phyloP scores from a whole-genome alignment of 352 stramenopile genomes.

The Elongisporangium prolatum region DNA sequence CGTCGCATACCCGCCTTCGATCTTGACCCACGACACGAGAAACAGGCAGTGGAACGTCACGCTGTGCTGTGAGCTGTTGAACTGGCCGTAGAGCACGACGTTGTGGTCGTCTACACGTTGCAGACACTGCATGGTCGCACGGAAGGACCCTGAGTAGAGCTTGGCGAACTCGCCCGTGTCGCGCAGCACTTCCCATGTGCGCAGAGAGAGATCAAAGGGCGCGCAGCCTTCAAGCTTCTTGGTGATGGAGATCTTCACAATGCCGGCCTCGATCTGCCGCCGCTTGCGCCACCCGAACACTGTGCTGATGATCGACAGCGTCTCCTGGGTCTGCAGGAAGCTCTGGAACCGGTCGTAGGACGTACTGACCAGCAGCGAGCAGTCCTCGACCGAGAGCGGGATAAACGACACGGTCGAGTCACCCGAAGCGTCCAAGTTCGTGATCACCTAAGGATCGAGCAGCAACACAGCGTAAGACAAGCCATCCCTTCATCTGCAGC shows the following conservation, averaged over 20 bases:
- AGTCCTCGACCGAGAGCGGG: slow-evolving; percentile 31
- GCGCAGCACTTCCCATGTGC: slow-evolving; percentile 32
- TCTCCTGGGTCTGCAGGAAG: slow-evolving; percentile 39
- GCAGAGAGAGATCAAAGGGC: slow-evolving; percentile 18
- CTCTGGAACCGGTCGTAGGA: slow-evolving; percentile 35
- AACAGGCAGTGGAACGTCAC: slow-evolving; percentile 36
- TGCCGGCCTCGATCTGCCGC: slow-evolving; percentile 13
- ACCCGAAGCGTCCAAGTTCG: background rate
- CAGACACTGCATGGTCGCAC: slow-evolving; percentile 18
- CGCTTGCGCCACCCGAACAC: slow-evolving; percentile 42
- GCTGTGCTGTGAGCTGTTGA: slow-evolving; percentile 18
- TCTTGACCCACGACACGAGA: slow-evolving; percentile 35
- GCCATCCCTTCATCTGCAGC: slow-evolving; percentile 4
- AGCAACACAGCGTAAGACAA: background rate
- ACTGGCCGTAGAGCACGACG: slow-evolving; percentile 25
- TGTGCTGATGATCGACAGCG: slow-evolving; percentile 35
- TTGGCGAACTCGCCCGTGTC: slow-evolving; percentile 17
- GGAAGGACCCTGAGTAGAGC: slow-evolving; percentile 36
- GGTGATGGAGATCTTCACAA: slow-evolving; percentile 32
- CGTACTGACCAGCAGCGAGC: slow-evolving; percentile 25
- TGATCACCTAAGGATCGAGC: background rate
- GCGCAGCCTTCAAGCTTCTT: slow-evolving; percentile 26
- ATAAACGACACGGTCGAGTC: slow-evolving; percentile 7
- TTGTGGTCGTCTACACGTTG: slow-evolving; percentile 33
- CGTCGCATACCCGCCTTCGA: slow-evolving; percentile 30